Base-by-base conservation (phyloP, 768 basidiomycete genomes). In the Pleurotus cornucopiae region DNA sequence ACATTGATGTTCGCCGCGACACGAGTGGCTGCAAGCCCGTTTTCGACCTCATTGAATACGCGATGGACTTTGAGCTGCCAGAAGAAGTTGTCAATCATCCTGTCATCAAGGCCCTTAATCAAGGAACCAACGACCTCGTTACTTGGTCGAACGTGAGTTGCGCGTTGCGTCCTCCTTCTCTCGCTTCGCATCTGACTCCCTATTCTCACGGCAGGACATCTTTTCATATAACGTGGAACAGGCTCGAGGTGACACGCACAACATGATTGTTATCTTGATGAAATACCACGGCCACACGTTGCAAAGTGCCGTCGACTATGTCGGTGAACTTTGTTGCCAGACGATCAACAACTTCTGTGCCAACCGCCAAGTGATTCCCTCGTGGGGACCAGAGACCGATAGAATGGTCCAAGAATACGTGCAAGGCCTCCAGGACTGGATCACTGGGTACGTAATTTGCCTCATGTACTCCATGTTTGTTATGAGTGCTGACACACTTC, bases 181-280 rank as follows among this genome's bases (percentile, higher is more conserved):
- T 21, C 11, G 41, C 41, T 37, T 52, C 39, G 20, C 41, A 52
- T 30, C 57, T 43, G 37, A 37, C 16, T 53, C 49, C 46, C 60
- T 58, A 44, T 55, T 55, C 16, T 47, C 12, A 34, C 37, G 37
- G 2, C 56, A 88, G 87, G 88, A 89, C 59, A 84, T 89, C 37
- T 85, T 86, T 64, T 89, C 86, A 1, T 90, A 86, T 68, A 88
- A 89, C 58, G 80, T 82, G 44, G 88, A 89, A 63, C 88, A 89
- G 67, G 79, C 86, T 2, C 79, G 82, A 12, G 79, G 78, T 7
- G 84, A 87, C 58, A 83, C 81, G 14, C 83, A 87, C 66, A 89
- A 90, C 66, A 85, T 89, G 78, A 77, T 90, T 54, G 72, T 76
- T n/a, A 83, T 89, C 49, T 75, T 88, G 59, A 88, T 86, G 84